phyloP scores from a whole-genome alignment of 805 yeast genomes.

The Ogataea zsoltii region DNA sequence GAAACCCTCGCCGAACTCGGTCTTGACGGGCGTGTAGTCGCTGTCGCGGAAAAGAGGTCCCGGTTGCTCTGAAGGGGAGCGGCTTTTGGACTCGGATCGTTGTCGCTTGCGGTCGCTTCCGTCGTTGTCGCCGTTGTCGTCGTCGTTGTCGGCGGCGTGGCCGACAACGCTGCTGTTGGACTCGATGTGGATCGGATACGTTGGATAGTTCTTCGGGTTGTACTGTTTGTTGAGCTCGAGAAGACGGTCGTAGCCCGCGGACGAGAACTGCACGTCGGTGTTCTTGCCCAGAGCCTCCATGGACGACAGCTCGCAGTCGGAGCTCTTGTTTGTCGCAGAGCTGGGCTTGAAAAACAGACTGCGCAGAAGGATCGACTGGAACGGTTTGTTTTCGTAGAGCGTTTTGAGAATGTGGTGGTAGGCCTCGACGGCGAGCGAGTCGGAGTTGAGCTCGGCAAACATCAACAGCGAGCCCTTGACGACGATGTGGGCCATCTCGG shows the following conservation, averaged over 20 bases:
- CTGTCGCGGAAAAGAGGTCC: neutral
- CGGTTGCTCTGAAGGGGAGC: neutral
- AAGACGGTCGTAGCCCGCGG: neutral
- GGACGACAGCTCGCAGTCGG: neutral
- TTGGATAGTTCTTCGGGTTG: neutral
- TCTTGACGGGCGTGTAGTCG: neutral
- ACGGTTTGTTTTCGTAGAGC: constrained; percentile 16
- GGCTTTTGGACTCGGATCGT: neutral
- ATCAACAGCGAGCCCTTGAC: constrained; percentile 24
- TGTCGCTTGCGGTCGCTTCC: neutral
- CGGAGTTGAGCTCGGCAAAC: constrained; percentile 9
- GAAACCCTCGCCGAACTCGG: neutral
- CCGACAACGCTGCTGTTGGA: neutral
- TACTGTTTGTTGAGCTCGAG: neutral
- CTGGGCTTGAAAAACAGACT: constrained; percentile 1
- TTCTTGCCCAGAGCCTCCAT: neutral
- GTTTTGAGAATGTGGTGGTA: constrained; percentile 11
- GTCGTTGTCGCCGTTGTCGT: neutral
- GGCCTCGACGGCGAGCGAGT: constrained; percentile 12
- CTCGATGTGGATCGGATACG: neutral
- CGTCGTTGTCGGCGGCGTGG: neutral
- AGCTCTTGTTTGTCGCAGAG: neutral
- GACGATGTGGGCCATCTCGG: constrained; percentile 38
- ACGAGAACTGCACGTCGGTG: neutral
- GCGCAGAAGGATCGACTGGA: constrained; percentile 15